phyloP scores from a whole-genome alignment of 768 basidiomycete genomes.

The Filobasidium wieringae region DNA sequence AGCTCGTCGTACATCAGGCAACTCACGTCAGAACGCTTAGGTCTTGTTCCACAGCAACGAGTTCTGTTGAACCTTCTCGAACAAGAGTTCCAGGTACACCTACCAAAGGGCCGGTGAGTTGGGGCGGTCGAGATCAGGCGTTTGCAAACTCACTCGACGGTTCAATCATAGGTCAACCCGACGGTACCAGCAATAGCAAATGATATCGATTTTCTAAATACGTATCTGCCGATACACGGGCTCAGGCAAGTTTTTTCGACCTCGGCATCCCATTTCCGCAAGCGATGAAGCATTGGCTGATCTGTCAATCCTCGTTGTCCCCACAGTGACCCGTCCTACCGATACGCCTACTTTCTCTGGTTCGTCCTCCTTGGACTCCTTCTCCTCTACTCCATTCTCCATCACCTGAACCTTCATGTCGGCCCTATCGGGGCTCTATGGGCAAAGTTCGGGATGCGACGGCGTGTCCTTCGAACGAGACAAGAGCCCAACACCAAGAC shows the following conservation, averaged over 20 bases:
- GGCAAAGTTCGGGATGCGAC: slow-evolving; percentile 51
- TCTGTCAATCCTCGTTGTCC: too few relatives aligned
- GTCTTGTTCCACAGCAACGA: slow-evolving; percentile 7
- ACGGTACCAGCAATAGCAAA: slow-evolving; percentile 28
- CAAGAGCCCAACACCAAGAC: slow-evolving; percentile 44
- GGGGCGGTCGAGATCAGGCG: too few relatives aligned
- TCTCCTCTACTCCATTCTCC: slow-evolving; percentile 27
- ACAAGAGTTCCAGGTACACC: too few relatives aligned
- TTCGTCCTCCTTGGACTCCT: slow-evolving; percentile 27
- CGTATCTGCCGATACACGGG: slow-evolving; percentile 35
- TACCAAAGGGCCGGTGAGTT: too few relatives aligned
- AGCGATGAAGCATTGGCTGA: neutral
- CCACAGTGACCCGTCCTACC: slow-evolving; percentile 34
- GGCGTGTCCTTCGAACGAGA: slow-evolving; percentile 51
- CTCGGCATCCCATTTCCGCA: too few relatives aligned
- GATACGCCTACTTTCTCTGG: slow-evolving; percentile 37
- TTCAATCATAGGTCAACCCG: too few relatives aligned
- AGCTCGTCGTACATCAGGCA: neutral
- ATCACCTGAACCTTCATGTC: slow-evolving; percentile 29
- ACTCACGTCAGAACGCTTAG: neutral
- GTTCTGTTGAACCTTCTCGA: too few relatives aligned
- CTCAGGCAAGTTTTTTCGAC: slow-evolving; percentile 27
- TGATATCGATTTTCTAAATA: slow-evolving; percentile 30
- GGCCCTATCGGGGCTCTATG: slow-evolving; percentile 47
- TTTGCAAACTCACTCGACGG: too few relatives aligned